Conservation (phyloP, 2,329 filamentous ascomycete species). For the Setomelanomma holmii region DNA sequence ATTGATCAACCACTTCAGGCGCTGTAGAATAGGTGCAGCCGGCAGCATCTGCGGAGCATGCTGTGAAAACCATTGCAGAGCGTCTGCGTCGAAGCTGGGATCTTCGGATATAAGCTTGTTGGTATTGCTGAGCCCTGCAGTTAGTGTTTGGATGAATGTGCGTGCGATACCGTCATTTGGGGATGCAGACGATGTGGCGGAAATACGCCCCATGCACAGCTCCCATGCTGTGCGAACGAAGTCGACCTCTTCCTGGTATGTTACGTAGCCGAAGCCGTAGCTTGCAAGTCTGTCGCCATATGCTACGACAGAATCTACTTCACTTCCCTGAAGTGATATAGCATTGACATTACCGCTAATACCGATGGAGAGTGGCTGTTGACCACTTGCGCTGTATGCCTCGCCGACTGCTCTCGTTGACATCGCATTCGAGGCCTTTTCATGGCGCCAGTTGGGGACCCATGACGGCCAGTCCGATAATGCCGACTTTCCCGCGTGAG, state of each 20-base stretch:
- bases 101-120: neutral
- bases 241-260: slow-evolving; percentile 4
- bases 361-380: neutral
- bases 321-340: neutral
- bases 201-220: neutral
- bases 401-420: neutral
- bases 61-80: neutral
- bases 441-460: neutral
- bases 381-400: neutral
- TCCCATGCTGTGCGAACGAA: slow-evolving; percentile 1
- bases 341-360: neutral
- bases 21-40: neutral
- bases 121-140: neutral
- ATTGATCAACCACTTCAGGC: neutral
- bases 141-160: neutral
- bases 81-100: neutral
- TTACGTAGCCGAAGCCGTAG: slow-evolving; percentile 5
- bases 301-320: neutral
- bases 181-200: too few species aligned
- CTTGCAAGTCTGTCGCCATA: slow-evolving; percentile 4
- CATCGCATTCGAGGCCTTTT: neutral
- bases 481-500: neutral
- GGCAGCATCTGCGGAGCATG: neutral
- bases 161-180: neutral
- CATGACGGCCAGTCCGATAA: neutral